A percentile compares a stretch with the other conserved stretches of the same genome.
These are phyloP conservation scores for Podosphaera fusca DNA, from an alignment of 2,329 filamentous ascomycete genomes.

Conservation along the genomic window DNA sequence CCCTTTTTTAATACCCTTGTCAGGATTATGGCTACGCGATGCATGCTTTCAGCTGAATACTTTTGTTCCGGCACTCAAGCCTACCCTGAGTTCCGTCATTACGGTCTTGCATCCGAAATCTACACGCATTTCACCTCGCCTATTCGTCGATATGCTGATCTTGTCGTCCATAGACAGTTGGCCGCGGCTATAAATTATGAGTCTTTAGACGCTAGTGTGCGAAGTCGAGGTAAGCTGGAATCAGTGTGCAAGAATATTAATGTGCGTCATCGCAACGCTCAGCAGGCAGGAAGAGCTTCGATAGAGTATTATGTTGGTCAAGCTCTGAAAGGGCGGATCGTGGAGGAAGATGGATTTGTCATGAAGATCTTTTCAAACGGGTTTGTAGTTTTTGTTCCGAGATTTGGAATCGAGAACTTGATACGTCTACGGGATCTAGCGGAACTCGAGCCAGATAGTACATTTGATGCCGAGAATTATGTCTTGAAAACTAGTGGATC, in stretches of 20 bases:
- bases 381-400: constrained; percentile 84
- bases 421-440: constrained; percentile 70
- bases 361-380: constrained; percentile 97
- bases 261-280: constrained; percentile 84
- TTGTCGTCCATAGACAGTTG: constrained; percentile 81
- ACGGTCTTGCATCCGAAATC: constrained; percentile 85
- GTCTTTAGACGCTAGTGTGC: constrained; percentile 55
- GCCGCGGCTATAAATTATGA: constrained; percentile 91
- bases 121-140: constrained; percentile 98
- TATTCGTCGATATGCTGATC: constrained; percentile 91
- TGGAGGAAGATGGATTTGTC: constrained; percentile 78
- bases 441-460: constrained; percentile 52
- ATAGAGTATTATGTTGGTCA: constrained; percentile 98
- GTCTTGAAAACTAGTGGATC: constrained; percentile 38
- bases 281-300: constrained; percentile 78
- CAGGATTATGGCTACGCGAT: constrained; percentile 89
- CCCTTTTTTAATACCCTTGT: constrained; percentile 98
- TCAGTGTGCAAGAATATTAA: constrained; percentile 98
- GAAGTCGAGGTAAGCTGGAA: constrained; percentile 66
- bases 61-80: constrained; percentile 87
- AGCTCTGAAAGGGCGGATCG: constrained; percentile 55
- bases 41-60: constrained; percentile 98
- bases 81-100: constrained; percentile 87
- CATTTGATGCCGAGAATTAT: constrained; percentile 73
- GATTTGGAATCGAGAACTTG: constrained; percentile 85